Base-by-base conservation (phyloP, 1,139 yeast species). In the Blastobotrys raffinosifermentans region DNA sequence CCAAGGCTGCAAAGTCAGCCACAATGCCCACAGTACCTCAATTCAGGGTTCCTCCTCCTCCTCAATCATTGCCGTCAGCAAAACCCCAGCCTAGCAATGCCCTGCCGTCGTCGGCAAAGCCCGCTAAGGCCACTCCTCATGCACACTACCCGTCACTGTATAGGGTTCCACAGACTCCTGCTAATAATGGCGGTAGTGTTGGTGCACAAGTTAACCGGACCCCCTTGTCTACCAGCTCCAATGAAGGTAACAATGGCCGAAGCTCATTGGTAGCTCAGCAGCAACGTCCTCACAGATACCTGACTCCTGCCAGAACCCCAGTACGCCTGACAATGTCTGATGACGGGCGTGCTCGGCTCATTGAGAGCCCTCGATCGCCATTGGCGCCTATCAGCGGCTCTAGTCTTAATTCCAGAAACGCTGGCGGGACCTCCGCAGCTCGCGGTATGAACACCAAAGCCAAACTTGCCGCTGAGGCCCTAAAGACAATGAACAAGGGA, bases 331-430 rank as follows among this genome's bases (percentile, higher is more conserved):
- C 60, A 26, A 61, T 61, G 65, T 50, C 58, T 2, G 54, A 55
- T 26, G 64, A 60, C 38, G 66, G 66, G 23, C 57, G 59, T 41
- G 66, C 66, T 16, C 44, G 48, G 29, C 48, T 53, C 17, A 49
- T 53, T 21, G 19, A 32, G 30, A 25, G 20, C 38, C 8, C 38
- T 26, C 15, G 19, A 4, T n/a, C 19, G n/a, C 39, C 43, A 11
- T 31, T 40, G 19, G 26, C 41, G 4, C 44, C 44, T 18, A 31
- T 40, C 19, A 37, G 32, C 16, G 29, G 32, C 19, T 31, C 34
- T 11, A 14, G 25, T 9, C 29, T 40, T 14, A 40, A 40, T 23
- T 29, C 35, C 19, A 16, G 27, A 25, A n/a, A 6, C 5, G 27
- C 15, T 14, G 11, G 27, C 7, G 15, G 6, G 13, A 8, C 13